Percentiles rank a stretch among this genome's conserved stretches.
These are phyloP conservation scores for Phytophthora macrochlamydospora DNA, from an alignment of 352 stramenopile genomes.

Conservation along the genomic window DNA sequence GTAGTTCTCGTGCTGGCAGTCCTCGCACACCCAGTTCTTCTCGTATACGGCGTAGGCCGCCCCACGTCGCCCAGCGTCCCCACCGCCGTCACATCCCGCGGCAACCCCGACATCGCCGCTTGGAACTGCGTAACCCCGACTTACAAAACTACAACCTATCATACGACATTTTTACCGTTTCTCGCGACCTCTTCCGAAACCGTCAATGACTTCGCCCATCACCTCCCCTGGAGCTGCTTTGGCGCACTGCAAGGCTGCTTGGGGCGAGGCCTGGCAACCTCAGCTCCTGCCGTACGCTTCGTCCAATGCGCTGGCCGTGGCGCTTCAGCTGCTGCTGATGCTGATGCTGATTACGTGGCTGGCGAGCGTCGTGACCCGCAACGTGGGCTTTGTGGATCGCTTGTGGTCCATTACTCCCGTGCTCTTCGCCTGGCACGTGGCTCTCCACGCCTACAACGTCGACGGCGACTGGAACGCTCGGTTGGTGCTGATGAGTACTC, in stretches of 20 bases:
- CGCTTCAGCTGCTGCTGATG: slow-evolving; percentile 54
- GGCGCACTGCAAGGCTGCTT: slow-evolving; percentile 39
- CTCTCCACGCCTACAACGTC: slow-evolving; percentile 51
- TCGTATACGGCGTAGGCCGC: slow-evolving; percentile 90
- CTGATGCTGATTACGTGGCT: slow-evolving; percentile 56
- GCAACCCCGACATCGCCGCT: slow-evolving; percentile 30
- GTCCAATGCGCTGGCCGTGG: slow-evolving; percentile 44
- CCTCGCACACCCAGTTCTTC: slow-evolving; percentile 87
- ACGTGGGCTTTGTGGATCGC: slow-evolving; percentile 93
- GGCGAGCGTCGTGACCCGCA: slow-evolving; percentile 75
- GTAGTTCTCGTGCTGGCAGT: slow-evolving; percentile 91
- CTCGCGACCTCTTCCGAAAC: no score
- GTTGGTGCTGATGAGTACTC: slow-evolving; percentile 75
- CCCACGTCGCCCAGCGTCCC: slow-evolving; percentile 85
- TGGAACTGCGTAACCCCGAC: not conserved
- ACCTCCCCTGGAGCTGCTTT: slow-evolving; percentile 34
- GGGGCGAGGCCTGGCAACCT: slow-evolving; percentile 33
- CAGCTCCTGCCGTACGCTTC: slow-evolving; percentile 46
- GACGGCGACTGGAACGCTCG: slow-evolving; percentile 68
- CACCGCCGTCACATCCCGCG: slow-evolving; percentile 73
- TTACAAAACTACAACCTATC: no score
- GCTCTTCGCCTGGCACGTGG: slow-evolving; percentile 88
- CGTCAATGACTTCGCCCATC: slow-evolving; percentile 13
- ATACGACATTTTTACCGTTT: no score
- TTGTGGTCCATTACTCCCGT: slow-evolving; percentile 91